Base-by-base conservation (phyloP, 2,329 filamentous ascomycete species). In the Hymenoscyphus occultus region DNA sequence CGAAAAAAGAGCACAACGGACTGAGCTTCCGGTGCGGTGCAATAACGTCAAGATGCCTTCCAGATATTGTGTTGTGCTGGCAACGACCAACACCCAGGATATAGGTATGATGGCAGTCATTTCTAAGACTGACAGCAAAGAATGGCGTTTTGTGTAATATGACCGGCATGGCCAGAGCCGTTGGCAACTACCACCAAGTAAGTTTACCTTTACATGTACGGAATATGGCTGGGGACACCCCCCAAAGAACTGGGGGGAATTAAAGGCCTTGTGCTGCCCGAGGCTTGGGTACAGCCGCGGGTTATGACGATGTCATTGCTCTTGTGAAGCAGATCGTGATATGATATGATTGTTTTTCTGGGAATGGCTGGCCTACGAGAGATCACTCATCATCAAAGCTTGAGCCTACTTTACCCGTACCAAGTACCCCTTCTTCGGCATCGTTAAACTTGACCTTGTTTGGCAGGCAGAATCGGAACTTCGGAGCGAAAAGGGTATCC, bases 261-360 rank as follows among this genome's bases (percentile, higher is more conserved):
- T 35, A 35, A 35, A 35, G 35, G 35, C 35, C 35, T 35, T 19
- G 13, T 28, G 48, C 12, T 54, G 48, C 48, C 48, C 48, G 22
- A 54, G 48, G 48, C 12, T 54, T 54, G 14, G 42, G 48, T 54
- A 22, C 48, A 54, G 48, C 22, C 9, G 19, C 48, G 48, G 48
- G 48, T 13, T 22, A 54, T 54, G 48, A 54, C 48, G 48, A 54
- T 54, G 48, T 54, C 48, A 54, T 54, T 19, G 48, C 19, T 54
- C 48, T 54, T 28, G 19, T 54, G 10, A 19, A 51, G 48, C 10
- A 10, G 13, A 28, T 12, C 22, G 10, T 19, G 19, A 19, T 51
- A 35, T 51, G 45, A 51, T 19, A 22, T 35, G 5, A 22, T 22
- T 22, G 45, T 19, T 10, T 22, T 28, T 9, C 48, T 54, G 48